Evolutionary conservation across 2,329 filamentous ascomycete species (phyloP).

Genomic region (Colletotrichum godetiae): DNA sequence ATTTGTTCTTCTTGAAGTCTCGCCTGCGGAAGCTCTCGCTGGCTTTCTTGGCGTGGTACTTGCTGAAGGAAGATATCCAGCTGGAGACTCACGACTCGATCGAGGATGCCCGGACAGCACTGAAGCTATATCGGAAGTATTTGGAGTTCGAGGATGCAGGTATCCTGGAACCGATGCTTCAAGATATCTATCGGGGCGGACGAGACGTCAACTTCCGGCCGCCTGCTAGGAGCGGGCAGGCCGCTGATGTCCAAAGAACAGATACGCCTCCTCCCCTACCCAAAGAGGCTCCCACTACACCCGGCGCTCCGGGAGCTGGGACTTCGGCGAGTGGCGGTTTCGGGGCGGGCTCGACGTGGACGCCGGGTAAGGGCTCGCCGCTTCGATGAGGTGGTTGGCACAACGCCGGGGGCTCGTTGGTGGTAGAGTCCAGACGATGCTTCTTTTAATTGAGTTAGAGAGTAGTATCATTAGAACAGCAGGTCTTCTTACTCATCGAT

Average conservation of each 20-base stretch:
- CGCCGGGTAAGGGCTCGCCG: constrained; percentile 53
- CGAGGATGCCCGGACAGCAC: constrained; percentile 91
- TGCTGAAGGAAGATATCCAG: constrained; percentile 95
- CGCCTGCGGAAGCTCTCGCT: constrained; percentile 89
- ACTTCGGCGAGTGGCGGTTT: constrained; percentile 50
- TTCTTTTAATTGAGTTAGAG: neutral
- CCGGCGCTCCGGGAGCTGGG: constrained; percentile 43
- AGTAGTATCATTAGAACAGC: neutral
- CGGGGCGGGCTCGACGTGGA: constrained; percentile 54
- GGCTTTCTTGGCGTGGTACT: constrained; percentile 89
- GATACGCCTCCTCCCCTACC: constrained; percentile 64
- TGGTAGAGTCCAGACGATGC: neutral
- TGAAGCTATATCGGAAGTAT: constrained; percentile 90
- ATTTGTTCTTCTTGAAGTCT: constrained; percentile 85
- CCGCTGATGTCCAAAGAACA: constrained; percentile 53
- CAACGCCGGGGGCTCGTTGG: neutral
- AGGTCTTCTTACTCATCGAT: neutral
- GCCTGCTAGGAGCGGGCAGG: constrained; percentile 57
- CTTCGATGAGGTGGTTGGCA: constrained; percentile 2
- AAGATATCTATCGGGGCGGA: constrained; percentile 79
- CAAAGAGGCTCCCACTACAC: constrained; percentile 59
- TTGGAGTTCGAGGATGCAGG: constrained; percentile 89
- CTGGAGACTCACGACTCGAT: constrained; percentile 93
- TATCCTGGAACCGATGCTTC: constrained; percentile 83
- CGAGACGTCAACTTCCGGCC: constrained; percentile 63